These are phyloP conservation scores for Amanita brunnescens DNA, from an alignment of 768 basidiomycete species.

Conservation along the genomic window DNA sequence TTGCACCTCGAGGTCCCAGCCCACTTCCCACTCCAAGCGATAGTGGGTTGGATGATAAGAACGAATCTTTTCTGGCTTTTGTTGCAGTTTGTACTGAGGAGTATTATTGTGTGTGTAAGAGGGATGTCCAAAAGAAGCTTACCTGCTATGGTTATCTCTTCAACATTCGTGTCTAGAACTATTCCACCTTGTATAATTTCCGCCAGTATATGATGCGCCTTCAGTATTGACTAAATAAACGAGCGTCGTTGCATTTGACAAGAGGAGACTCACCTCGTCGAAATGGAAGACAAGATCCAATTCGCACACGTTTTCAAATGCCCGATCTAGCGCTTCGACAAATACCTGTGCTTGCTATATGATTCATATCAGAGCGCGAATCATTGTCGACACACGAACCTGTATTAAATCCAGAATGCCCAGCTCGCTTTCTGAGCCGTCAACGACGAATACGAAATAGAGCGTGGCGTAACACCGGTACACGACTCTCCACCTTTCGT, in stretches of 20 bases:
- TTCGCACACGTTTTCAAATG: conserved; percentile 98
- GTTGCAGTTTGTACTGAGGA: conserved; percentile 58
- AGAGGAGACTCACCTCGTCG: conserved; percentile 63
- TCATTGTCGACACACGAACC: conserved; percentile 34
- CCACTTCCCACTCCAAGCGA: conserved; percentile 56
- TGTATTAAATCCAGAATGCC: conserved; percentile 96
- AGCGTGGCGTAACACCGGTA: conserved; percentile 95
- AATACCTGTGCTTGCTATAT: conserved; percentile 59
- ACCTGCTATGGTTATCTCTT: conserved; percentile 73
- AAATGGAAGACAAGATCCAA: conserved; percentile 98
- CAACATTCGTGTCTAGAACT: conserved; percentile 91
- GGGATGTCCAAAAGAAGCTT: conserved; percentile 14
- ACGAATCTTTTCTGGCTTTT: conserved; percentile 70
- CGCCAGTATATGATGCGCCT: conserved; percentile 94
- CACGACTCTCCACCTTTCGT: conserved; percentile 76
- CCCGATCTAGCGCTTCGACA: conserved; percentile 90
- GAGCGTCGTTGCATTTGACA: not conserved
- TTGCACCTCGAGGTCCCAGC: conserved; percentile 49
- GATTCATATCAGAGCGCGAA: not conserved
- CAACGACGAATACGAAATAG: conserved; percentile 96
- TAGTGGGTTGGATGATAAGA: conserved; percentile 73
- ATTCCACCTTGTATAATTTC: conserved; percentile 96
- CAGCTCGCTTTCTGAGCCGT: conserved; percentile 92
- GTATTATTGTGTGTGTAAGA: conserved; percentile 9
- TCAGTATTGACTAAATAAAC: conserved; percentile 1